Evolutionary conservation across 179 eudicot genomes (phyloP), one percentile per base, ranked within the genome.

Genomic region (Spergularia azorica): DNA sequence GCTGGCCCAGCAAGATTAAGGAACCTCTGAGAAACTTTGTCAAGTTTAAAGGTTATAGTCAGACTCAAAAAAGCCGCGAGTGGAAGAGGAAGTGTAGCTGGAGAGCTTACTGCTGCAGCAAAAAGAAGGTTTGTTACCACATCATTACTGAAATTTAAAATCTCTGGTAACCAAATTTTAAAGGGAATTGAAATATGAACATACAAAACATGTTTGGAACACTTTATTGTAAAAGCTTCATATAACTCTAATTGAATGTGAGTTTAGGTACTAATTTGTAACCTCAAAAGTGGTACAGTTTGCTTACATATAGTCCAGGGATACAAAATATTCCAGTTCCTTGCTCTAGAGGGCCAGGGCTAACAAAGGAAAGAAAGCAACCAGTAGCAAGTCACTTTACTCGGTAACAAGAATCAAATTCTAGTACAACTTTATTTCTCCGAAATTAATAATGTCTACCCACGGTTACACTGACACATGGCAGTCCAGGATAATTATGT

Each of bases 1-100:
- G 98, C 97, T 0, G 99, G 98, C n/a, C 99, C 99, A 0, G 98
- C 99, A 17, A 95, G 90, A 76, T 95, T 88, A 39, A 94, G 99
- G 67, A 95, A 90, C 52, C 96, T 94, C 74, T 94, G 96, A 3
- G 98, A 89, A 52, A 89, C 90, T 80, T 91, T 93, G 79, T 95
- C 99, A 0, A 95, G 92, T 78, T 95, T 95, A 74, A 91, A 95
- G 80, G 98, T 95, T 82, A 95, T 95, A 9, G 98, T 95, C 76
- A 95, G 92, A 88, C 98, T 94, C 73, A 91, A 93, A 78, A 95
- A 95, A 73, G 99, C 99, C 57, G 99, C 99, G 85, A 95, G 75
- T 20, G 99, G 99, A 76, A 95, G 89, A 63, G 98, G 99, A 78
- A 95, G 96, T 41, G 97, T 88, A 52, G 97, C 94, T 46, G 89